These are phyloP conservation scores for Kwoniella europaea DNA, from an alignment of 768 basidiomycete genomes.

Conservation along the genomic window DNA sequence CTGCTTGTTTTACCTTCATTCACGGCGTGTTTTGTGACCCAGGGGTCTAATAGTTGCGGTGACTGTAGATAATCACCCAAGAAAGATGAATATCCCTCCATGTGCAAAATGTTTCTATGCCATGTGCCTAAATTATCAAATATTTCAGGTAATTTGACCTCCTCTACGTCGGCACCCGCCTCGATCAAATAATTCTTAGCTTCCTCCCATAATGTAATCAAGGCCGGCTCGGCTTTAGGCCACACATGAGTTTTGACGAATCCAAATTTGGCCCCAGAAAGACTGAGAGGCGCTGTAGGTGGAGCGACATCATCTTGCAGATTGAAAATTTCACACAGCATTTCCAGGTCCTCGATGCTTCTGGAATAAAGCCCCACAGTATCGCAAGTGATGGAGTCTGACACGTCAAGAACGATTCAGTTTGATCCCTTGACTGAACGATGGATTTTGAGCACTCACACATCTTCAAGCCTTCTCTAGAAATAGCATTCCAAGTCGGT, in stretches of 20 bases:
- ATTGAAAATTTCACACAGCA: conserved; percentile 20
- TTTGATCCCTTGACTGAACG: too few relatives aligned
- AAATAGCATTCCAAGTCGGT: conserved; percentile 31
- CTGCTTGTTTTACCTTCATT: conserved; percentile 26
- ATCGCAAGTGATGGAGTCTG: conserved; percentile 30
- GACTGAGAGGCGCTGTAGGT: conserved; percentile 12
- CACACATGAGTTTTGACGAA: conserved; percentile 27
- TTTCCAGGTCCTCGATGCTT: conserved; percentile 18
- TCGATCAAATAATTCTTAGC: conserved; percentile 13
- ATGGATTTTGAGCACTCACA: conserved; percentile 11
- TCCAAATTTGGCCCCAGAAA: conserved; percentile 22
- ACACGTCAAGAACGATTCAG: neutral
- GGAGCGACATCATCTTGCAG: conserved; percentile 23
- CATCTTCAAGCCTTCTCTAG: conserved; percentile 28
- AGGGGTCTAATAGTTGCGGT: conserved; percentile 25
- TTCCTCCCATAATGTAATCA: conserved; percentile 16
- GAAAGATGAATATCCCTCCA: conserved; percentile 30
- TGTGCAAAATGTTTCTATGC: conserved; percentile 30
- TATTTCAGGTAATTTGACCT: conserved; percentile 18
- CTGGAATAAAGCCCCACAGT: conserved; percentile 23
- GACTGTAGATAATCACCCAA: conserved; percentile 21
- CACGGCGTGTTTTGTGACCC: conserved; percentile 24
- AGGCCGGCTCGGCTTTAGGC: conserved; percentile 24
- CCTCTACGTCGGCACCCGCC: conserved; percentile 28
- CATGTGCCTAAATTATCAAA: conserved; percentile 22